These are phyloP conservation scores for Selenicereus undatus DNA, from an alignment of 148 eudicot species.

Conservation along the genomic window DNA sequence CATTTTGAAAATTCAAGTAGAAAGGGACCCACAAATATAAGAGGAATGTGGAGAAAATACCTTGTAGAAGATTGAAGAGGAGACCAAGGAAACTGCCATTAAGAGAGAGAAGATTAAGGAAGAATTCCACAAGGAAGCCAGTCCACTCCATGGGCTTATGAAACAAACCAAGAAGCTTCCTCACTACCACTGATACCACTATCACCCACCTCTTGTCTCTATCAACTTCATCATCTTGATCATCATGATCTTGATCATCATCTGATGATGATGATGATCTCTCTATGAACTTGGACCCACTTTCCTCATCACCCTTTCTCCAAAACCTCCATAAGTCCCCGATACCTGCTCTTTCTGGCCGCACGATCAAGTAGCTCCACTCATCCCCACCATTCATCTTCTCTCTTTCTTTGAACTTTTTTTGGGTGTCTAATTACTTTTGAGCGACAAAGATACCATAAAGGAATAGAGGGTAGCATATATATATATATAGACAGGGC, in stretches of 20 bases:
- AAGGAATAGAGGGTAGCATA: background rate
- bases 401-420: background rate
- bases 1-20: background rate
- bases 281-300: constrained; percentile 45
- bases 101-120: constrained; percentile 58
- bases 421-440: background rate
- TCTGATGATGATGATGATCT: constrained; percentile 13
- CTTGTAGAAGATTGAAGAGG: constrained; percentile 40
- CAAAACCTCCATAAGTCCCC: constrained; percentile 45
- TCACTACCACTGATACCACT: constrained; percentile 54
- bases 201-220: constrained; percentile 67
- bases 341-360: constrained; percentile 49
- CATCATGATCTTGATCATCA: constrained; percentile 13
- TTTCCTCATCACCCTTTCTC: constrained; percentile 20
- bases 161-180: constrained; percentile 45
- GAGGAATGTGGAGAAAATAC: constrained; percentile 23
- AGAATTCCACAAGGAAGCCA: constrained; percentile 55
- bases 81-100: constrained; percentile 49
- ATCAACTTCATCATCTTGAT: constrained; percentile 6
- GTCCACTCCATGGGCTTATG: constrained; percentile 60
- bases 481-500: background rate
- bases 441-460: background rate
- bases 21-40: background rate
- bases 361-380: constrained; percentile 46
- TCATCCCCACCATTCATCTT: constrained; percentile 15